Percentiles rank a stretch among this genome's conserved stretches.
phyloP scores from a whole-genome alignment of 345 rosid genomes.

The Citrus cavaleriei region DNA sequence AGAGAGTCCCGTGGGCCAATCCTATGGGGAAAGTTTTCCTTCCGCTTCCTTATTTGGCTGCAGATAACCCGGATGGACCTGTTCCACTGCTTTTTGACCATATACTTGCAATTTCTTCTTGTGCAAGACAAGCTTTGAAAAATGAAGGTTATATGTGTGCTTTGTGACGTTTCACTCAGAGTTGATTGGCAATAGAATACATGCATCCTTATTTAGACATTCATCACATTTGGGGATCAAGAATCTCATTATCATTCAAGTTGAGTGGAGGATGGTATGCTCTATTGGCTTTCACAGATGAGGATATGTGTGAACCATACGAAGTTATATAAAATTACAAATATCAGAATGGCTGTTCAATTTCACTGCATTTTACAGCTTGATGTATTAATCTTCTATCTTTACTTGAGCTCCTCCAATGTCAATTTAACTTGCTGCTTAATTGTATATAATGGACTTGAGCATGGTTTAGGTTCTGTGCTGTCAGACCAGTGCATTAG shows the following conservation, averaged over 20 bases:
- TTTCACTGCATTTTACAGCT: not conserved
- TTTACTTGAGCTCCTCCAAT: not conserved
- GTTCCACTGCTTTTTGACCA: slow-evolving; percentile 96
- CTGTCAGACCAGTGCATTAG: not conserved
- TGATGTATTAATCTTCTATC: not conserved
- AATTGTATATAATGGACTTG: not conserved
- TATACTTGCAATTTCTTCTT: slow-evolving; percentile 91
- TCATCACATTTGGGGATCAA: not conserved
- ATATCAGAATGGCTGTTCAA: not conserved
- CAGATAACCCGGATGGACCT: slow-evolving; percentile 93
- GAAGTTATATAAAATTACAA: not conserved
- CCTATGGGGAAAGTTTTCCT: slow-evolving; percentile 98
- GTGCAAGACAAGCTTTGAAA: slow-evolving; percentile 79
- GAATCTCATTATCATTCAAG: not conserved
- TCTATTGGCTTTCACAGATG: not conserved
- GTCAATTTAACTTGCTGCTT: not conserved
- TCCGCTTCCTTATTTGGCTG: slow-evolving; percentile 92
- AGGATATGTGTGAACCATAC: not conserved
- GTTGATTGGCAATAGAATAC: not conserved
- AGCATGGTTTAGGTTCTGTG: not conserved
- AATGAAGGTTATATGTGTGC: slow-evolving; percentile 46
- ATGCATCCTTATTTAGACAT: not conserved
- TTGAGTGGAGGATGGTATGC: not conserved
- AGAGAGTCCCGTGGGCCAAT: slow-evolving; percentile 98
- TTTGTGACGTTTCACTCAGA: slow-evolving; percentile 2